Evolutionary conservation across 345 rosid species (phyloP).

Genomic region (Raphanus raphanistrum): DNA sequence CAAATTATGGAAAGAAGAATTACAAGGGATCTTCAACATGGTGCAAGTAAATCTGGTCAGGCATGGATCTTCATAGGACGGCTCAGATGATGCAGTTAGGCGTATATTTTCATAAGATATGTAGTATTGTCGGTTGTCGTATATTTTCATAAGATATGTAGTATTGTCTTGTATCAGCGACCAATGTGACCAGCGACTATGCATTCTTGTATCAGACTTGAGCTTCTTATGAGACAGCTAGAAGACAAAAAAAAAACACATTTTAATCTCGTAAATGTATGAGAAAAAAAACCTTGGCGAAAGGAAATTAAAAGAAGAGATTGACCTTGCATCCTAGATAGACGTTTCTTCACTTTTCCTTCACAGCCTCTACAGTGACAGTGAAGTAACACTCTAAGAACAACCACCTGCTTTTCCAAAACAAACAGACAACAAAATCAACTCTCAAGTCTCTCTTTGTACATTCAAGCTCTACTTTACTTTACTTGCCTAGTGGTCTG

Average conservation of each 20-base stretch:
- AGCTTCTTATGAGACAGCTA: background rate
- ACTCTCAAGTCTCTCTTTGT: constrained; percentile 1
- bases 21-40: too few species aligned
- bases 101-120: too few species aligned
- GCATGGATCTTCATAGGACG: too few species aligned
- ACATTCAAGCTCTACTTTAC: constrained; percentile 26
- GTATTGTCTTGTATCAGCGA: too few species aligned
- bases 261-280: background rate
- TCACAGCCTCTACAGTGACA: constrained; percentile 77
- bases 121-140: too few species aligned
- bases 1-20: too few species aligned
- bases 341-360: constrained; percentile 85
- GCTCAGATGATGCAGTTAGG: too few species aligned
- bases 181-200: background rate
- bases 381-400: constrained; percentile 78
- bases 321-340: constrained; percentile 89
- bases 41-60: too few species aligned
- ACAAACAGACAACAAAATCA: background rate
- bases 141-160: too few species aligned
- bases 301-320: constrained; percentile 28
- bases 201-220: background rate
- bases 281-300: constrained; percentile 57
- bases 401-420: constrained; percentile 62
- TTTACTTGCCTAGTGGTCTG: constrained; percentile 34
- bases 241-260: background rate